Evolutionary conservation across 331 rosid species (phyloP).

Genomic region (Spiraea crenata): DNA sequence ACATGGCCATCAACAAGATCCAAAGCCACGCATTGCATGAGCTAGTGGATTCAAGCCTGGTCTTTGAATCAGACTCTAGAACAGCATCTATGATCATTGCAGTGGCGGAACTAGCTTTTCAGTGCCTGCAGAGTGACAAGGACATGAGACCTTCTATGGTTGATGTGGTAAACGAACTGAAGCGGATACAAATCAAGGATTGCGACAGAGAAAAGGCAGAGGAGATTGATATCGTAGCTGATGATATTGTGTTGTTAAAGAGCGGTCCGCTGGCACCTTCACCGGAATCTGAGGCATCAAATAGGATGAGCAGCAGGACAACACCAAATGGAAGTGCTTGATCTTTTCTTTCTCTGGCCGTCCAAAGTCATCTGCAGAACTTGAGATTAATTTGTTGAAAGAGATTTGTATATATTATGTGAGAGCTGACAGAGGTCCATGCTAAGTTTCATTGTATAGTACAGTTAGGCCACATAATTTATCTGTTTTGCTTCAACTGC

Average conservation of each 20-base stretch:
- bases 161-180: conserved; percentile 45
- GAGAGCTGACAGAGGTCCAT: conserved; percentile 2
- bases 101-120: conserved; percentile 81
- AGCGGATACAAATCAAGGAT: conserved; percentile 43
- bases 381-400: conserved; percentile 2
- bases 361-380: conserved; percentile 12
- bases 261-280: conserved; percentile 45
- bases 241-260: conserved; percentile 48
- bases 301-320: conserved; percentile 35
- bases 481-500: neutral
- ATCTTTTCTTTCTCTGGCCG: conserved; percentile 24
- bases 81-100: conserved; percentile 57
- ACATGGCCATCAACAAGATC: conserved; percentile 79
- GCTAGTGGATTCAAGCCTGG: conserved; percentile 60
- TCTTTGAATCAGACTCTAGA: conserved; percentile 56
- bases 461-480: neutral
- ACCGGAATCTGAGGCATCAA: conserved; percentile 45
- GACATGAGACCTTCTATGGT: conserved; percentile 74
- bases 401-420: conserved; percentile 30
- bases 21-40: conserved; percentile 53
- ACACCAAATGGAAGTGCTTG: conserved; percentile 52
- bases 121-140: conserved; percentile 62
- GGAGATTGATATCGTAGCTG: conserved; percentile 43
- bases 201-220: conserved; percentile 37
- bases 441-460: conserved; percentile 20